Evolutionary conservation across 495 filamentous ascomycete species (phyloP), one percentile per base, ranked within the genome.

Genomic region (Letharia lupina): DNA sequence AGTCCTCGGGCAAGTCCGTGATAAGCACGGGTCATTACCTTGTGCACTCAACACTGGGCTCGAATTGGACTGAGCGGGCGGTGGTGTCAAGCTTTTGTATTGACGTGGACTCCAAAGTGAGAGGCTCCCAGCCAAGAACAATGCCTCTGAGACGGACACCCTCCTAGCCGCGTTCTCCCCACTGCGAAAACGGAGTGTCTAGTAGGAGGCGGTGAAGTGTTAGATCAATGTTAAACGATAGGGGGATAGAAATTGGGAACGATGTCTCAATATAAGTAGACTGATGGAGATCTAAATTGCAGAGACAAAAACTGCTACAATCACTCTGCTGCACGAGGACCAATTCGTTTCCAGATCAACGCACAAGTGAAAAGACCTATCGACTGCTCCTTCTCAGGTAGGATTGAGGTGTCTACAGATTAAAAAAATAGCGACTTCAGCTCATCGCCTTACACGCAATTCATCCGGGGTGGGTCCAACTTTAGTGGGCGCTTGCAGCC

Each of bases 1-100:
- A 60, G 13, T 31, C 5, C 33, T 20, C 58, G 50, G 16, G 44
- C 10, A 23, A 40, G 39, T 16, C 41, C 52, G 44, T 28, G 42
- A 44, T 66, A 57, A 13, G 50, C 62, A 62, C 63, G 63, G 54
- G 40, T 70, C 66, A 61, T 70, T 15, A 60, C 33, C 33, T 39
- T 62, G 33, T 57, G 33, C 33, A 35, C 54, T 62, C 28, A 50
- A 62, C 9, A 35, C 61, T 62, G 42, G 13, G 54, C 54, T 57
- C 54, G 6, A 57, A 37, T 37, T 33, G 31, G 54, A 57, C 33
- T 39, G 33, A 37, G n/a, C 18, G 54, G 15, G 13, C 54, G 39
- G 54, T 11, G 54, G 16, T 57, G 54, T 20, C 15, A 37, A 37
- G 31, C 54, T 57, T 16, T 28, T 37, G 33, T 3, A 7, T n/a